phyloP scores from a whole-genome alignment of 2,329 filamentous ascomycete species.

The Alternaria arbusti region DNA sequence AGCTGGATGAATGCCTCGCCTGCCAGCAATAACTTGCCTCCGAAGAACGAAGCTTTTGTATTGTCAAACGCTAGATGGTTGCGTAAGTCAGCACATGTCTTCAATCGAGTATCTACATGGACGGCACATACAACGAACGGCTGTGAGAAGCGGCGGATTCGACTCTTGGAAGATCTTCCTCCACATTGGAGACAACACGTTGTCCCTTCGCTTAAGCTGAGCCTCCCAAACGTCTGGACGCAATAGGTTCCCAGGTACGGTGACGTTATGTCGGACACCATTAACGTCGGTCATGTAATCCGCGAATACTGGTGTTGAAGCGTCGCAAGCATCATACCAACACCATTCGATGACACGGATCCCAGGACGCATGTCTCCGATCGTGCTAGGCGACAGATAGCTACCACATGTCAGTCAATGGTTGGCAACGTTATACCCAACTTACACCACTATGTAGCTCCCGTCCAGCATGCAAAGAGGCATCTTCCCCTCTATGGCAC shows the following conservation, averaged over 20 bases:
- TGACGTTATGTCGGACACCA: conserved; percentile 46
- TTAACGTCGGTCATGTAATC: conserved; percentile 52
- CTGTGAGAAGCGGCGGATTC: conserved; percentile 50
- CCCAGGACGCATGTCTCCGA: conserved; percentile 42
- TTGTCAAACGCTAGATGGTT: conserved; percentile 37
- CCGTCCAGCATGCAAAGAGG: conserved; percentile 7
- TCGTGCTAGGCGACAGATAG: conserved; percentile 50
- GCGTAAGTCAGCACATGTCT: background rate
- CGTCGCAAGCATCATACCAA: conserved; percentile 52
- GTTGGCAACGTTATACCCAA: background rate
- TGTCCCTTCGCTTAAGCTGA: conserved; percentile 23
- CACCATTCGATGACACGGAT: conserved; percentile 53
- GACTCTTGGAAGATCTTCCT: conserved; percentile 47
- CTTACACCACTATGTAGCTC: conserved; percentile 15
- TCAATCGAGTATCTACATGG: background rate
- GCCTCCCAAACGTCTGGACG: conserved; percentile 43
- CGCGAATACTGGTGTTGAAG: conserved; percentile 39
- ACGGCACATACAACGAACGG: conserved; percentile 41
- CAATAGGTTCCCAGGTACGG: conserved; percentile 49
- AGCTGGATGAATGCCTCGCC: conserved; percentile 54
- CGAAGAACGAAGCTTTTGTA: conserved; percentile 41
- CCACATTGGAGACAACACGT: conserved; percentile 45
- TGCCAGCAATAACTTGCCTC: conserved; percentile 51
- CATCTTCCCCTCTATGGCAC: conserved; percentile 7
- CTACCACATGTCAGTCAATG: background rate